Conservation (phyloP, 2,329 filamentous ascomycete species). For the Stachybotrys elegans region DNA sequence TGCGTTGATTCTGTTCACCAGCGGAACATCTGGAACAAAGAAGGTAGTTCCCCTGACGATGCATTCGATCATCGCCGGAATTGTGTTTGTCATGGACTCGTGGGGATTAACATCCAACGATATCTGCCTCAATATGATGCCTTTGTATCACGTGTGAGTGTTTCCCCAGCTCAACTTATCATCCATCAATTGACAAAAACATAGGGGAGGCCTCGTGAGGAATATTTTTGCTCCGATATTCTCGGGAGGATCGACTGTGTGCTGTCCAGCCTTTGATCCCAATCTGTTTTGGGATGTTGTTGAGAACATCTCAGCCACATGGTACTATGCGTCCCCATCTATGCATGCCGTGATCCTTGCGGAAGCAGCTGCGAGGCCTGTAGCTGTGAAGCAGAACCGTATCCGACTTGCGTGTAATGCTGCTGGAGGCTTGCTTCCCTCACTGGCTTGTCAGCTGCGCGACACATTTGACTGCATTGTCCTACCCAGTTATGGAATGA, state of each 20-base stretch:
- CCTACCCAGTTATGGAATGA: slow-evolving; percentile 55
- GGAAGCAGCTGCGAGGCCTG: slow-evolving; percentile 32
- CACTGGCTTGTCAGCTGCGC: slow-evolving; percentile 41
- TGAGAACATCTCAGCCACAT: slow-evolving; percentile 41
- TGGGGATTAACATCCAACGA: slow-evolving; percentile 44
- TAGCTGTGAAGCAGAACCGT: slow-evolving; percentile 33
- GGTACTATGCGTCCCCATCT: slow-evolving; percentile 54
- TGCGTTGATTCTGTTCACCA: slow-evolving; percentile 50
- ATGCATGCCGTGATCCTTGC: slow-evolving; percentile 51
- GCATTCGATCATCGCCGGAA: slow-evolving; percentile 44
- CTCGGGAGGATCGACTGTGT: slow-evolving; percentile 48
- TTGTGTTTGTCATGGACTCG: slow-evolving; percentile 47
- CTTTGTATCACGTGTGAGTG: slow-evolving; percentile 49
- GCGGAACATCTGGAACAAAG: slow-evolving; percentile 53
- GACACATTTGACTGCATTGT: slow-evolving; percentile 47
- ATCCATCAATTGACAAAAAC: neutral
- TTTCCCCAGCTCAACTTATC: slow-evolving; percentile 3
- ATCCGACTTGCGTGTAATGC: slow-evolving; percentile 53
- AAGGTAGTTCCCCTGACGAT: slow-evolving; percentile 51
- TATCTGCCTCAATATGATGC: slow-evolving; percentile 55
- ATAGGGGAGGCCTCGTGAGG: slow-evolving; percentile 45
- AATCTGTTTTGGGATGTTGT: slow-evolving; percentile 52
- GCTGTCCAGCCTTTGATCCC: slow-evolving; percentile 48
- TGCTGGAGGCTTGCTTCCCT: slow-evolving; percentile 46
- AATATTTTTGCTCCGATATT: slow-evolving; percentile 52